Percentiles rank a stretch among this genome's conserved stretches.
phyloP scores from a whole-genome alignment of 768 basidiomycete genomes.

The Neoboletus brunneissimus region DNA sequence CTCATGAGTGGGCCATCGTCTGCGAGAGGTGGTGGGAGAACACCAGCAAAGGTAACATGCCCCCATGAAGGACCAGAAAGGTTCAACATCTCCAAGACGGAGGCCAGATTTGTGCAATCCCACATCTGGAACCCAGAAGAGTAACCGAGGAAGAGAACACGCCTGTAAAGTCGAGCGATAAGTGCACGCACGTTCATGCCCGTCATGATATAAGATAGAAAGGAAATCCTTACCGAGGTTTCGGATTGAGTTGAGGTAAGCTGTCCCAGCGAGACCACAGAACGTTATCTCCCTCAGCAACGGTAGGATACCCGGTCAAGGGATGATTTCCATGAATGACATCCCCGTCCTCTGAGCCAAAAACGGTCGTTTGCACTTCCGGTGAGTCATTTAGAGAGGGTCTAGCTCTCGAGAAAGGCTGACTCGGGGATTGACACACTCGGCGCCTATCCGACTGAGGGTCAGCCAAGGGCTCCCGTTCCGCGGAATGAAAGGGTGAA shows the following conservation, averaged over 20 bases:
- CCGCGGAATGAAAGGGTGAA: conserved; percentile 5
- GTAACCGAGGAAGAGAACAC: conserved; percentile 55
- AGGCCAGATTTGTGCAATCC: conserved; percentile 54
- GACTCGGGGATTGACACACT: conserved; percentile 9
- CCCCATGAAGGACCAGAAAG: conserved; percentile 39
- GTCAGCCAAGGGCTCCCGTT: conserved; percentile 9
- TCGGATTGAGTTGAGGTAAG: conserved; percentile 17
- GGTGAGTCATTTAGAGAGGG: conserved; percentile 8
- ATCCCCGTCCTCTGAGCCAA: conserved; percentile 27
- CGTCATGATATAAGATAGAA: neutral
- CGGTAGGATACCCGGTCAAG: conserved; percentile 30
- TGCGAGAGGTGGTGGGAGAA: conserved; percentile 36
- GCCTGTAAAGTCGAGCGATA: conserved; percentile 25
- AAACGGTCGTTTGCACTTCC: conserved; percentile 10
- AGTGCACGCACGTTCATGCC: conserved; percentile 3
- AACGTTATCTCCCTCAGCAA: conserved; percentile 29
- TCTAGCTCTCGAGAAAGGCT: conserved; percentile 5
- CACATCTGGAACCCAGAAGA: conserved; percentile 54
- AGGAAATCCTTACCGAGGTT: conserved; percentile 16
- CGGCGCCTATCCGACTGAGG: conserved; percentile 9
- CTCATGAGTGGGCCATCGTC: conserved; percentile 30
- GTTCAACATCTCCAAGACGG: conserved; percentile 54
- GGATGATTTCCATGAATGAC: conserved; percentile 9
- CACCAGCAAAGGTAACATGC: conserved; percentile 36
- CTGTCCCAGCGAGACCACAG: conserved; percentile 36